Evolutionary conservation across 2,329 filamentous ascomycete species (phyloP), one percentile per base, ranked within the genome.

Genomic region (Trichoderma lentiforme): DNA sequence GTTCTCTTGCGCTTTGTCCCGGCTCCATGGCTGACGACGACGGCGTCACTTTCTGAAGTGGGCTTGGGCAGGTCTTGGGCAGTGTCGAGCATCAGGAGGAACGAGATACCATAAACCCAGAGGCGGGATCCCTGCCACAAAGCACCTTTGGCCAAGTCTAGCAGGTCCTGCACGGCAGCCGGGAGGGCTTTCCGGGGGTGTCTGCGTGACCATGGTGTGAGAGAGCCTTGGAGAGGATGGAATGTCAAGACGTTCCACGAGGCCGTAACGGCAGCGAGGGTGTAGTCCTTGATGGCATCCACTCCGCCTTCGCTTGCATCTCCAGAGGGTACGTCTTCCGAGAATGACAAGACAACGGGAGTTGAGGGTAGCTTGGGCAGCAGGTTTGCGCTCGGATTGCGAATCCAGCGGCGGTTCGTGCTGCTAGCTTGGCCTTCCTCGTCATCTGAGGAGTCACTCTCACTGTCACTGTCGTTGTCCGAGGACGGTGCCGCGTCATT

Each of bases 31-130:
- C 76, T 72, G 74, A 75, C 74, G 57, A 75, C 74, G 57, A 67
- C 74, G 21, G 81, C 73, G 39, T 81, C 79, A n/a, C 78, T 74
- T 18, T 80, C 77, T 1, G 74, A 75, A 1, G 75, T 72, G 1
- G 77, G 74, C 47, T 78, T 76, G n/a, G 78, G 78, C 30, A 96
- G 86, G 79, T 97, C 92, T 77, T 88, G 87, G 24, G 88, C 88
- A 34, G 97, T 84, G 80, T 98, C 94, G 73, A 99, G 89, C 95
- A 98, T 98, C 83, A 93, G 94, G 28, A 99, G 82, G 87, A 94
- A 98, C 1, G 89, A 91, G 53, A 90, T 88, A 7, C 95, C 95
- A 78, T 97, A 98, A 24, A 98, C 83, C 94, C 95, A 98, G 8
- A 95, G 82, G 15, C 95, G 88, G 32, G 85, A 84, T 1, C 91